These are phyloP conservation scores for Tuber magnatum DNA, from an alignment of 495 filamentous ascomycete genomes.

Conservation along the genomic window DNA sequence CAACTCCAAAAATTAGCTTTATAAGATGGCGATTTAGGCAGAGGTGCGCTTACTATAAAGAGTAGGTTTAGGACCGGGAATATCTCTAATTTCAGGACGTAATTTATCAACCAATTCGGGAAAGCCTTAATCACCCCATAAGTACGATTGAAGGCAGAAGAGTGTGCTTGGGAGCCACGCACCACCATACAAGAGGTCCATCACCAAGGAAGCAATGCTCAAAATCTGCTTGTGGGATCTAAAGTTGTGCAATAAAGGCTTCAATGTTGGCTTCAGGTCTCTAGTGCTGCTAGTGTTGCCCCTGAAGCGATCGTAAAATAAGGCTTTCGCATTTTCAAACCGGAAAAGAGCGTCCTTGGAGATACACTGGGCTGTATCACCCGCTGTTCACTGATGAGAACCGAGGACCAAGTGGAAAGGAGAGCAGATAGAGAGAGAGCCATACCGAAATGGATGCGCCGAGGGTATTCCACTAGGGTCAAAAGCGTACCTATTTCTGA, in stretches of 20 bases:
- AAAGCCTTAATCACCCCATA: conserved; percentile 34
- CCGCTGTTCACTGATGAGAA: conserved; percentile 24
- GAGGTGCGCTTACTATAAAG: conserved; percentile 39
- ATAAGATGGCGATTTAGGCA: background rate
- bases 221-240: conserved; percentile 47
- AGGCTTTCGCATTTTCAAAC: conserved; percentile 44
- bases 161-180: background rate
- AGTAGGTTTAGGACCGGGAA: conserved; percentile 43
- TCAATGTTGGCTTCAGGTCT: conserved; percentile 29
- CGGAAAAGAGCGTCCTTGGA: conserved; percentile 39
- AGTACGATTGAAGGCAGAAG: background rate
- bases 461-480: conserved; percentile 39
- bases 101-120: conserved; percentile 45
- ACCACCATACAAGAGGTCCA: conserved; percentile 41
- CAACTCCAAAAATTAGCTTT: conserved; percentile 3
- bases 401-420: background rate
- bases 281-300: conserved; percentile 22
- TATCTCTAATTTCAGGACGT: conserved; percentile 43
- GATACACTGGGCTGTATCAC: too few relatives aligned
- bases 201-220: conserved; percentile 11
- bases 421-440: conserved; percentile 25
- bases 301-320: conserved; percentile 43
- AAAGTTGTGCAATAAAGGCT: conserved; percentile 43
- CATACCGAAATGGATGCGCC: conserved; percentile 46
- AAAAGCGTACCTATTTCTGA: conserved; percentile 45